Conservation (phyloP, 495 filamentous ascomycete species). For the Penicillium crystallinum region DNA sequence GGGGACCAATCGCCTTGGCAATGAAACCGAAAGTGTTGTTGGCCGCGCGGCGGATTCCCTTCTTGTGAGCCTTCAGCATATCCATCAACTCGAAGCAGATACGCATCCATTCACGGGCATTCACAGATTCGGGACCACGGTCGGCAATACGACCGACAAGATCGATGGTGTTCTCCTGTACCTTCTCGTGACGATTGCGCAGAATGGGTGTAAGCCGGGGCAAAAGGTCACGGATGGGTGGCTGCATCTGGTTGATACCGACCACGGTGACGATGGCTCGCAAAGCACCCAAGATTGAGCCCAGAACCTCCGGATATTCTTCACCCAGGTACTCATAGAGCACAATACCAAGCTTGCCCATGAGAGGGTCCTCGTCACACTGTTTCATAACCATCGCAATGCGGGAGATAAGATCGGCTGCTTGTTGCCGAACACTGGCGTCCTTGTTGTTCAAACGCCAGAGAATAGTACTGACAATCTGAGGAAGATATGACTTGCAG, state of each 20-base stretch:
- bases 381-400: conserved; percentile 99
- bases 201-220: conserved; percentile 95
- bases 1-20: conserved; percentile 96
- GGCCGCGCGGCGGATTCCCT: conserved; percentile 94
- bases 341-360: conserved; percentile 95
- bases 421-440: conserved; percentile 92
- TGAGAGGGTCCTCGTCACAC: conserved; percentile 89
- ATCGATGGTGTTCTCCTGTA: conserved; percentile 99
- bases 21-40: conserved; percentile 99
- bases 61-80: conserved; percentile 99
- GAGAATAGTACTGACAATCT: conserved; percentile 95
- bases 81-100: conserved; percentile 99
- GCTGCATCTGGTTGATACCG: conserved; percentile 97
- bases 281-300: conserved; percentile 91
- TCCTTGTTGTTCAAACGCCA: conserved; percentile 98
- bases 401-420: conserved; percentile 91
- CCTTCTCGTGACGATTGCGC: conserved; percentile 98
- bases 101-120: conserved; percentile 98
- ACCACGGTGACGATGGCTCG: conserved; percentile 97
- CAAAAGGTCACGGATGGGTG: conserved; percentile 94
- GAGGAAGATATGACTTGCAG: conserved; percentile 93
- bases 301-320: conserved; percentile 97
- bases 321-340: conserved; percentile 98
- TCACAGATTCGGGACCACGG: conserved; percentile 90
- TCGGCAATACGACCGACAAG: conserved; percentile 97